Conservation (phyloP, 805 yeast genomes). For the Wickerhamomyces tratensis region DNA sequence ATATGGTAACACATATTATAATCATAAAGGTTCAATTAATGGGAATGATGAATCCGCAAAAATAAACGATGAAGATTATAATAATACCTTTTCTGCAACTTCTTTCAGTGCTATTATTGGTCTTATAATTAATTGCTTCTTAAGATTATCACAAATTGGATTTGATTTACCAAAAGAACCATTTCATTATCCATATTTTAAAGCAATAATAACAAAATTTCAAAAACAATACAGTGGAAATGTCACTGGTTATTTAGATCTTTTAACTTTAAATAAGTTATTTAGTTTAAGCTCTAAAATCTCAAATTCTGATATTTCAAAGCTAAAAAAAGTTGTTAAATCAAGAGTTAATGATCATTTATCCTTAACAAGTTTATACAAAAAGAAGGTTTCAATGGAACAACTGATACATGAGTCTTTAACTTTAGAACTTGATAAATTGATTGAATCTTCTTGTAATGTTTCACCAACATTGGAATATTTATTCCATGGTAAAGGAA, state of each 20-base stretch:
- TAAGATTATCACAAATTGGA: conserved; percentile 51
- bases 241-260: conserved; percentile 44
- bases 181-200: conserved; percentile 62
- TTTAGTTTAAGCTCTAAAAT: conserved; percentile 36
- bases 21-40: conserved; percentile 7
- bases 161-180: conserved; percentile 76
- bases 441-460: conserved; percentile 11
- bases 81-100: conserved; percentile 23
- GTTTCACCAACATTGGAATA: conserved; percentile 26
- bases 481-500: conserved; percentile 44
- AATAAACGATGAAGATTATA: background rate
- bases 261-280: conserved; percentile 40
- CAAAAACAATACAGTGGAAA: conserved; percentile 60
- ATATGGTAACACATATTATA: conserved; percentile 43
- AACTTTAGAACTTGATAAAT: conserved; percentile 27
- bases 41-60: background rate
- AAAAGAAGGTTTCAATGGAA: conserved; percentile 20
- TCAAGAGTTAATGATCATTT: conserved; percentile 55
- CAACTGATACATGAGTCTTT: conserved; percentile 26
- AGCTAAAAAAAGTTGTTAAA: conserved; percentile 58
- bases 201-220: conserved; percentile 60
- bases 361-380: conserved; percentile 24
- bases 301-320: conserved; percentile 32
- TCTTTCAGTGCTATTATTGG: conserved; percentile 79
- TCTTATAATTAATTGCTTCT: conserved; percentile 55